A percentile compares a stretch with the other conserved stretches of the same genome.
These are phyloP conservation scores for Corymbia maculata DNA, from an alignment of 345 rosid genomes.

Conservation along the genomic window DNA sequence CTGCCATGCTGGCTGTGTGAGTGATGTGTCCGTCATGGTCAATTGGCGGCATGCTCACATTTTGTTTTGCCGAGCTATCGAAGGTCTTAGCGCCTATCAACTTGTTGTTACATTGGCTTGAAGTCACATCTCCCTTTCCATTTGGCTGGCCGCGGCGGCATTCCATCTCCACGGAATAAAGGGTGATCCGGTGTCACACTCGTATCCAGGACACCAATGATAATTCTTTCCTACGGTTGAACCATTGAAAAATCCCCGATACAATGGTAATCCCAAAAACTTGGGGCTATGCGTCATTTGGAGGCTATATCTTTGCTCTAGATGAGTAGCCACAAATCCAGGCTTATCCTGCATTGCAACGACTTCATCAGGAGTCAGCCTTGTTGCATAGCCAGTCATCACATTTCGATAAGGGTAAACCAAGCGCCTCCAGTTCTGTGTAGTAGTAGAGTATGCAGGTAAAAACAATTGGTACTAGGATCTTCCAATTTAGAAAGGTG, in stretches of 20 bases:
- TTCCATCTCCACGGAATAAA: background rate
- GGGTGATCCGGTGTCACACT: background rate
- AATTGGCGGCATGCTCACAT: background rate
- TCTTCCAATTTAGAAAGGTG: too few species aligned
- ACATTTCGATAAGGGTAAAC: too few species aligned
- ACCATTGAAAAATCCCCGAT: background rate
- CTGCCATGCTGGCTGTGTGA: background rate
- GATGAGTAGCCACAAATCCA: too few species aligned
- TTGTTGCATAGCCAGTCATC: too few species aligned
- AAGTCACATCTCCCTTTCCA: background rate
- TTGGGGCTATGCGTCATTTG: background rate
- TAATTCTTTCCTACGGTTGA: background rate
- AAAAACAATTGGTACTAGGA: too few species aligned
- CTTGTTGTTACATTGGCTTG: background rate
- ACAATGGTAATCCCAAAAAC: background rate
- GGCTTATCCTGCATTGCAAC: too few species aligned
- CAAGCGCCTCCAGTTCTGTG: too few species aligned
- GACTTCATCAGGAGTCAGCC: too few species aligned
- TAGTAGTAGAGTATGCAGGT: too few species aligned
- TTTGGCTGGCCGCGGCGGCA: background rate
- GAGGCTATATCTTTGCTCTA: background rate
- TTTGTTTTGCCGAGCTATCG: background rate
- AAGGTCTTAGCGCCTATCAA: background rate
- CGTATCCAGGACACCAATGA: background rate
- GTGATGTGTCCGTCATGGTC: accelerated